phyloP scores from a whole-genome alignment of 78 protist genomes.

The Bodo saltans region DNA sequence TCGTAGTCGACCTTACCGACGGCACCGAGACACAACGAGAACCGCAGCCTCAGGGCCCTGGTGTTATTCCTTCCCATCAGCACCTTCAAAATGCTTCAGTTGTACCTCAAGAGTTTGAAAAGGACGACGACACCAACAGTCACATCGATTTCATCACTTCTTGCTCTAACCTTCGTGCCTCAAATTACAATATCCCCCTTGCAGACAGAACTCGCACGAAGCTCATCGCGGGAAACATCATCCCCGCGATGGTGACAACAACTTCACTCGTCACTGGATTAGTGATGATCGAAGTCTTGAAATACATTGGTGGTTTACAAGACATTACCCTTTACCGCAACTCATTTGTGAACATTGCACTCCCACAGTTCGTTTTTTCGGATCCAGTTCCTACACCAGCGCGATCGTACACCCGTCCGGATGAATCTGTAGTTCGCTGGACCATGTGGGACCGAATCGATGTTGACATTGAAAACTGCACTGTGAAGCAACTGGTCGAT shows the following conservation, averaged over 20 bases:
- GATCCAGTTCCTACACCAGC: constrained; percentile 88
- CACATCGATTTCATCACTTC: constrained; percentile 98
- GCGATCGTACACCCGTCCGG: constrained; percentile 13
- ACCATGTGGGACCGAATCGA: constrained; percentile 52
- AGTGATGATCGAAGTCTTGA: constrained; percentile 19
- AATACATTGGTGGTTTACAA: constrained; percentile 26
- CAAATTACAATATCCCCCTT: constrained; percentile 81
- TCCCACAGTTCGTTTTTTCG: constrained; percentile 82
- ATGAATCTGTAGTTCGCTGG: constrained; percentile 10
- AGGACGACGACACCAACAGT: constrained; percentile 96
- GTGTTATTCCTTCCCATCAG: not conserved
- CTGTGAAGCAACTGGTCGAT: constrained; percentile 45
- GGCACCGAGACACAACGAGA: not conserved
- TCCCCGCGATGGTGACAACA: constrained; percentile 99
- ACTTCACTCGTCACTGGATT: constrained; percentile 96
- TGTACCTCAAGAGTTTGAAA: constrained; percentile 70
- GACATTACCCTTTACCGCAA: constrained; percentile 75
- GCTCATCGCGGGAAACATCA: constrained; percentile 96
- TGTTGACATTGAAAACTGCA: constrained; percentile 41
- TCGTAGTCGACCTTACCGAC: not conserved
- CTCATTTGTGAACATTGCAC: constrained; percentile 92
- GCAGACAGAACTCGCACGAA: constrained; percentile 73
- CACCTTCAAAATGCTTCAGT: not conserved
- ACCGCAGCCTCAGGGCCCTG: not conserved
- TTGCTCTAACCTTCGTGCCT: constrained; percentile 93